Evolutionary conservation across 2,329 filamentous ascomycete genomes (phyloP).

Genomic region (Penicillium verrucosum): DNA sequence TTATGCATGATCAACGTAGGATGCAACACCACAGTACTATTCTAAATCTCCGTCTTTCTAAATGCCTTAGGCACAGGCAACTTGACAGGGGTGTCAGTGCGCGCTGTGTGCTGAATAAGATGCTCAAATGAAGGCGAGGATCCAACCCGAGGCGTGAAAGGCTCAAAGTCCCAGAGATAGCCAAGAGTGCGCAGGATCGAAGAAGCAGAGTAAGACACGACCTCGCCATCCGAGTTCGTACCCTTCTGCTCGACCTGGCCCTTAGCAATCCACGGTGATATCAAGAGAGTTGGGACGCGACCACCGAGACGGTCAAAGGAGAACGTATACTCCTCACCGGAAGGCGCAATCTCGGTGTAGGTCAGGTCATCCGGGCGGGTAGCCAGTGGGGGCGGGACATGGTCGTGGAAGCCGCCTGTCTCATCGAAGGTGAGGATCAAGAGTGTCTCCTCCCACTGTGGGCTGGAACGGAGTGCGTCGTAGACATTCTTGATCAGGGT

Average conservation of each 20-base stretch:
- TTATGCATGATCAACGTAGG: neutral
- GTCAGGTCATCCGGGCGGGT: slow-evolving; percentile 33
- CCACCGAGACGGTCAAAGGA: slow-evolving; percentile 30
- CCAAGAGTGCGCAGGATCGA: slow-evolving; percentile 32
- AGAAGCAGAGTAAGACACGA: slow-evolving; percentile 28
- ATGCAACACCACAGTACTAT: neutral
- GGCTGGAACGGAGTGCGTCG: slow-evolving; percentile 34
- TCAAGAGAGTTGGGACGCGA: slow-evolving; percentile 30
- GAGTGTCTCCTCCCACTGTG: slow-evolving; percentile 37
- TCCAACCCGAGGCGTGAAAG: slow-evolving; percentile 30
- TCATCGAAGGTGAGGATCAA: slow-evolving; percentile 41
- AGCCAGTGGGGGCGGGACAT: slow-evolving; percentile 36
- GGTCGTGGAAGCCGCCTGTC: slow-evolving; percentile 40
- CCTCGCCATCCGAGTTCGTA: slow-evolving; percentile 19
- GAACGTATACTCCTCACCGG: slow-evolving; percentile 28
- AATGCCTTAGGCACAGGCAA: slow-evolving; percentile 22
- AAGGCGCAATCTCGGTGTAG: slow-evolving; percentile 32
- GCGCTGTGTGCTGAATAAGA: slow-evolving; percentile 19
- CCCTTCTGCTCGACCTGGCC: slow-evolving; percentile 33
- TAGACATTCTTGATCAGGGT: slow-evolving; percentile 37
- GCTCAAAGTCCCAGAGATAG: slow-evolving; percentile 37
- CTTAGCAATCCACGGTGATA: slow-evolving; percentile 32
- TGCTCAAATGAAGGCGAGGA: slow-evolving; percentile 31
- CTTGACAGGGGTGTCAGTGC: slow-evolving; percentile 23
- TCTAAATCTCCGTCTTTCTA: slow-evolving; percentile 3